phyloP scores from a whole-genome alignment of 2,329 filamentous ascomycete species.

The Claviceps digitariae region DNA sequence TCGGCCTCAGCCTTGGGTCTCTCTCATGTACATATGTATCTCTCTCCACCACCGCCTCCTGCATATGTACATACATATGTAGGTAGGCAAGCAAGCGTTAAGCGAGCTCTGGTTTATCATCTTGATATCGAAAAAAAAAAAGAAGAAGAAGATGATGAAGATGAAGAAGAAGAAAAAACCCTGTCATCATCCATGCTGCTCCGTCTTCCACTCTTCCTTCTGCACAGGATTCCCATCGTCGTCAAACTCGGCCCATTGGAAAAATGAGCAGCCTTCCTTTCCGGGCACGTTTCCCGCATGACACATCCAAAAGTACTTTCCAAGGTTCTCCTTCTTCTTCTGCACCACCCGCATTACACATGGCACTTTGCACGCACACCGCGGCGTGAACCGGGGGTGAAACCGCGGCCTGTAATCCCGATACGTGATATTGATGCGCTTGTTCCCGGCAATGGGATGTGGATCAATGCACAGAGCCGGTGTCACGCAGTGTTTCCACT shows the following conservation, averaged over 20 bases:
- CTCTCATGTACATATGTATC: too few species aligned
- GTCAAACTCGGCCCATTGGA: conserved; percentile 77
- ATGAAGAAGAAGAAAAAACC: too few species aligned
- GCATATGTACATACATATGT: too few species aligned
- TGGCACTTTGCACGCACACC: conserved; percentile 61
- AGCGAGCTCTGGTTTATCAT: too few species aligned
- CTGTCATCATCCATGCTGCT: background rate
- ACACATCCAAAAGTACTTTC: conserved; percentile 91
- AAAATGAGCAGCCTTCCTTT: conserved; percentile 59
- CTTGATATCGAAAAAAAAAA: too few species aligned
- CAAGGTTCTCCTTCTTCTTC: conserved; percentile 60
- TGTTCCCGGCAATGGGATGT: conserved; percentile 68
- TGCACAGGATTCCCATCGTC: conserved; percentile 64
- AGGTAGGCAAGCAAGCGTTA: too few species aligned
- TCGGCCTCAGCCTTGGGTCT: too few species aligned
- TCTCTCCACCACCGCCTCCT: too few species aligned
- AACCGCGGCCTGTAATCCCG: conserved; percentile 68
- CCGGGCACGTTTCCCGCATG: conserved; percentile 60
- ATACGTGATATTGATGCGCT: conserved; percentile 88
- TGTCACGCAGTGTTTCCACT: conserved; percentile 83
- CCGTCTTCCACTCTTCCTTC: background rate
- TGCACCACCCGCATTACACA: conserved; percentile 64
- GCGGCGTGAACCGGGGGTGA: conserved; percentile 65
- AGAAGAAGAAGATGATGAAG: too few species aligned
- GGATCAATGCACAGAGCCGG: conserved; percentile 66